These are phyloP conservation scores for Lunularia cruciata DNA, from an alignment of 225 moss, liverwort and hornwort species.

Conservation along the genomic window DNA sequence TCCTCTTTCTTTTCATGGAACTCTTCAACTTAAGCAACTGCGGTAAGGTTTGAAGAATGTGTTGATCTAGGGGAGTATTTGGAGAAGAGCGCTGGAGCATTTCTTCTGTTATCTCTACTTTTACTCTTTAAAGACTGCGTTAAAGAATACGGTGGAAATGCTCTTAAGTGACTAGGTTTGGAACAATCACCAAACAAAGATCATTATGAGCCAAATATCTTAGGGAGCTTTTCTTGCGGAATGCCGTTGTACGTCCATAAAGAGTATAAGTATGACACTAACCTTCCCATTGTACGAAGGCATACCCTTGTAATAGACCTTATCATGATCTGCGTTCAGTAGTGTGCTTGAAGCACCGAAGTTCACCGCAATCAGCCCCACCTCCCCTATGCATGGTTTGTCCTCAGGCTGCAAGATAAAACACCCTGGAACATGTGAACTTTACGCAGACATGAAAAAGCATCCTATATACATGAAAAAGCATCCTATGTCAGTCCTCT, in stretches of 20 bases:
- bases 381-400: constrained; percentile 69
- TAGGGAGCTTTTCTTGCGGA: background rate
- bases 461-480: too few relatives aligned
- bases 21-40: too few relatives aligned
- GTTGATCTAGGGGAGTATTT: too few relatives aligned
- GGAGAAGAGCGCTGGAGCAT: too few relatives aligned
- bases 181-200: too few relatives aligned
- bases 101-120: too few relatives aligned
- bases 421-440: background rate
- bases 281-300: constrained; percentile 73
- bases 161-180: too few relatives aligned
- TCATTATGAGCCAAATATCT: background rate
- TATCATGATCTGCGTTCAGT: constrained; percentile 91
- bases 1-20: too few relatives aligned
- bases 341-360: constrained; percentile 74
- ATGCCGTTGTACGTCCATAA: background rate
- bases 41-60: too few relatives aligned
- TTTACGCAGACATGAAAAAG: too few relatives aligned
- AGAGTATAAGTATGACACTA: background rate
- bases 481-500: background rate
- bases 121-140: too few relatives aligned
- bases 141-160: too few relatives aligned
- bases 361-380: constrained; percentile 60
- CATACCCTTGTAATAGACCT: constrained; percentile 89
- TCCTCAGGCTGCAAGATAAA: constrained; percentile 60